Conservation (phyloP, 805 yeast species). For the Zygoascus ofunaensis region DNA sequence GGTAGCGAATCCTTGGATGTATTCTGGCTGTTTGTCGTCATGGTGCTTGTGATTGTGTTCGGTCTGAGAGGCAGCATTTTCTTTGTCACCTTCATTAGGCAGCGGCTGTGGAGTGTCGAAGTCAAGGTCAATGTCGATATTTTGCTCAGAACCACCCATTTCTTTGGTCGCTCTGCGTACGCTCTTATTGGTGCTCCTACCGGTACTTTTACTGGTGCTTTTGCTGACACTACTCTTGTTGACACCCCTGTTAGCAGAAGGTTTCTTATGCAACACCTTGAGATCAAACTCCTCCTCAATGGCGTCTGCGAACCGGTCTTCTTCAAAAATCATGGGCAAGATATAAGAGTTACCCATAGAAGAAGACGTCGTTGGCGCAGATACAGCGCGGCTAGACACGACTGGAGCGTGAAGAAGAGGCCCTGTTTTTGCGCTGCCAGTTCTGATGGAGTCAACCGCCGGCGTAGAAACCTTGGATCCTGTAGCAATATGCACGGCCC, state of each 20-base stretch:
- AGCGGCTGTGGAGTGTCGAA: background rate
- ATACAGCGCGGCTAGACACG: background rate
- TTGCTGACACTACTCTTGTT: no score
- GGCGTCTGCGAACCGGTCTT: conserved; percentile 32
- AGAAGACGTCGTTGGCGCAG: conserved; percentile 4
- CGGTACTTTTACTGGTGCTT: no score
- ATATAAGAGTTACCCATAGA: conserved; percentile 13
- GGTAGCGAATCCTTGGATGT: no score
- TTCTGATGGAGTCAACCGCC: background rate
- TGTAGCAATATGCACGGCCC: conserved; percentile 7
- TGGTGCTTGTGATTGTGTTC: background rate
- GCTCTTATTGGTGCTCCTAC: no score
- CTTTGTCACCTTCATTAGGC: conserved; percentile 12
- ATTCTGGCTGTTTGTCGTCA: background rate
- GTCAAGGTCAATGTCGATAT: background rate
- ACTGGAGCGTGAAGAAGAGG: conserved; percentile 10
- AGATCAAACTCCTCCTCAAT: conserved; percentile 29
- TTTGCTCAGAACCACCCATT: background rate
- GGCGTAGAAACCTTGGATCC: conserved; percentile 12
- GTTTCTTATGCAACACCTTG: conserved; percentile 16
- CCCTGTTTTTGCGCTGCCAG: background rate
- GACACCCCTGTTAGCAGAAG: no score
- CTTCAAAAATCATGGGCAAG: conserved; percentile 34
- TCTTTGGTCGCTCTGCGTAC: background rate
- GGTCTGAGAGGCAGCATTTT: background rate